A percentile compares a stretch with the other conserved stretches of the same genome.
Conservation (phyloP, 768 basidiomycete genomes). For the Hemileccinum rubropunctum region DNA sequence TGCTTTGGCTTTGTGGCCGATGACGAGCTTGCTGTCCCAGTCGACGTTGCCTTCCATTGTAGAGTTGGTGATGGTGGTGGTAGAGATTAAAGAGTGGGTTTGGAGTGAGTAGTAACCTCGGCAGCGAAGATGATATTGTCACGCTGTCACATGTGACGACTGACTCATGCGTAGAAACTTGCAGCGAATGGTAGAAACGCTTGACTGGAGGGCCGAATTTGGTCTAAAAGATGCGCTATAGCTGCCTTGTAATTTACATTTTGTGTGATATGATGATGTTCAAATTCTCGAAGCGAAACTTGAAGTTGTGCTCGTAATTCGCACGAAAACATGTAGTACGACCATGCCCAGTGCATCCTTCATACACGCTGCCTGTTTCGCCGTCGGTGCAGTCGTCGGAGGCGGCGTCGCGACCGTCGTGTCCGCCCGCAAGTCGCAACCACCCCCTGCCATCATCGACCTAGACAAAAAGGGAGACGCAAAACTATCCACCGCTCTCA, state of each 20-base stretch:
- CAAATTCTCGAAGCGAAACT: no score
- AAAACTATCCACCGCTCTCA: slow-evolving; percentile 36
- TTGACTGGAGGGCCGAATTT: no score
- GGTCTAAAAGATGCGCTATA: no score
- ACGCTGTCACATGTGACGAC: neutral
- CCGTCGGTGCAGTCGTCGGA: slow-evolving; percentile 79
- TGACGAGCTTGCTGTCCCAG: slow-evolving; percentile 72
- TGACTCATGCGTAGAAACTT: no score
- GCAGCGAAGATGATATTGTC: neutral
- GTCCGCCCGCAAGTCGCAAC: slow-evolving; percentile 30
- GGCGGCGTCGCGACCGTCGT: slow-evolving; percentile 64
- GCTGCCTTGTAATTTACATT: no score
- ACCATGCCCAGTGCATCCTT: slow-evolving; percentile 46
- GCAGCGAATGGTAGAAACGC: no score
- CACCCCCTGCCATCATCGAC: slow-evolving; percentile 39
- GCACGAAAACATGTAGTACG: no score
- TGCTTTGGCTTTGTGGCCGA: slow-evolving; percentile 63
- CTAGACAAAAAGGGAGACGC: slow-evolving; percentile 44
- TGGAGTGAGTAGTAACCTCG: neutral
- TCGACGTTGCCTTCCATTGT: slow-evolving; percentile 50
- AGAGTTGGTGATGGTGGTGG: slow-evolving; percentile 3
- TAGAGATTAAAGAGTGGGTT: slow-evolving; percentile 3
- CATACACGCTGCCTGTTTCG: slow-evolving; percentile 71
- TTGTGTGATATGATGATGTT: no score
- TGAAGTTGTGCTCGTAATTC: no score